A percentile compares a stretch with the other conserved stretches of the same genome.
These are phyloP conservation scores for Emergomyces pasteurianus DNA, from an alignment of 2,329 filamentous ascomycete species.

Conservation along the genomic window DNA sequence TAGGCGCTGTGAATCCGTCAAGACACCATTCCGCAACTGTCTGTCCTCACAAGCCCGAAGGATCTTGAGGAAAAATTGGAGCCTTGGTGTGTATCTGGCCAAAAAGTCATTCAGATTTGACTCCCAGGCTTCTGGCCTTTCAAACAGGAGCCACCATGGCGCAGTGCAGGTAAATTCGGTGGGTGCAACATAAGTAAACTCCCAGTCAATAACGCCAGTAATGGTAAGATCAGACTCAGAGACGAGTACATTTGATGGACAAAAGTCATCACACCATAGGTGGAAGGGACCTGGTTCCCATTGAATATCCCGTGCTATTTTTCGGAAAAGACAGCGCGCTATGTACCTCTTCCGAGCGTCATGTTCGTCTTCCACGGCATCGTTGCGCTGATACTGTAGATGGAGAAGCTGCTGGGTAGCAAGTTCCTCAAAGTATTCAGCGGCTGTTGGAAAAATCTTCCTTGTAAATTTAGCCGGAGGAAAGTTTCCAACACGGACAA, in stretches of 20 bases:
- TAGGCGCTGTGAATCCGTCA: constrained; percentile 11
- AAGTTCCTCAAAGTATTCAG: constrained; percentile 4
- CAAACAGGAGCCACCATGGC: constrained; percentile 16
- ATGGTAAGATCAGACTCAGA: constrained; percentile 9
- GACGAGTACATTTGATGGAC: constrained; percentile 23
- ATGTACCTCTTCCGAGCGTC: constrained; percentile 35
- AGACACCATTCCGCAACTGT: constrained; percentile 4
- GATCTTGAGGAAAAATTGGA: constrained; percentile 15
- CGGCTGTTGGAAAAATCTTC: background rate
- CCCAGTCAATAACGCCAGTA: constrained; percentile 19
- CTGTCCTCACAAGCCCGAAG: constrained; percentile 14
- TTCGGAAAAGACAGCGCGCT: constrained; percentile 31
- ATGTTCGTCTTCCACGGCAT: constrained; percentile 23
- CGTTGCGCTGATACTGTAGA: constrained; percentile 32
- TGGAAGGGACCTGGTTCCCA: constrained; percentile 11
- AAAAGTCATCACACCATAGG: constrained; percentile 27
- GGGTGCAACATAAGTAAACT: constrained; percentile 16
- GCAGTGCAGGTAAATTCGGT: constrained; percentile 12
- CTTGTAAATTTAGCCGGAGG: constrained; percentile 3
- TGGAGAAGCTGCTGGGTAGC: constrained; percentile 11
- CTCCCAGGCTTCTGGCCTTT: constrained; percentile 11
- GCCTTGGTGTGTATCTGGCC: constrained; percentile 14
- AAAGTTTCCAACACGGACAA: constrained; percentile 7
- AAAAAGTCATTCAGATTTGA: constrained; percentile 13
- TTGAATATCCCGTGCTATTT: constrained; percentile 13